Percentiles rank a stretch among this genome's conserved stretches.
These are phyloP conservation scores for Colletotrichum lupini DNA, from an alignment of 2,329 filamentous ascomycete genomes.

Conservation along the genomic window DNA sequence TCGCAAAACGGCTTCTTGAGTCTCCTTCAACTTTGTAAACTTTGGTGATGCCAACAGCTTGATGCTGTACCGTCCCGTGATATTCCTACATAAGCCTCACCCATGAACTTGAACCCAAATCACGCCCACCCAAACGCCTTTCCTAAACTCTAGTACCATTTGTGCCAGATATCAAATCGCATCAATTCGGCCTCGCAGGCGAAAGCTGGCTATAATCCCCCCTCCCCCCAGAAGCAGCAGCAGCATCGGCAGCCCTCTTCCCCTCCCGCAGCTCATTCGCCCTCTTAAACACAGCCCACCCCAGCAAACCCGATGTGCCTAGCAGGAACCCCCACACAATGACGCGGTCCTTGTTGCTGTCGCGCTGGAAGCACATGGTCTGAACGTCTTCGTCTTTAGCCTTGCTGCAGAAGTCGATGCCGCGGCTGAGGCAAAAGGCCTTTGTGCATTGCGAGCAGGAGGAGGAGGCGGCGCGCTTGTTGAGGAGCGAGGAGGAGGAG, in stretches of 20 bases:
- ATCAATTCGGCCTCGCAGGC: conserved; percentile 8
- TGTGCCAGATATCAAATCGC: neutral
- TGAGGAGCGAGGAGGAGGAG: conserved; percentile 33
- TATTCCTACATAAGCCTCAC: neutral
- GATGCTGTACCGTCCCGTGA: no score
- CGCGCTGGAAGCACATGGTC: conserved; percentile 74
- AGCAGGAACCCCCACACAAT: conserved; percentile 74
- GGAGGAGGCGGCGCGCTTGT: conserved; percentile 51
- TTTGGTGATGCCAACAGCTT: no score
- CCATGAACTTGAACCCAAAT: neutral
- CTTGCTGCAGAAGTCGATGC: conserved; percentile 71
- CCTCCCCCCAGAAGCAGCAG: conserved; percentile 25
- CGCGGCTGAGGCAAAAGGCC: conserved; percentile 70
- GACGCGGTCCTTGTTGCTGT: conserved; percentile 74
- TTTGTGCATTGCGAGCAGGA: conserved; percentile 73
- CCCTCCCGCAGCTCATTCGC: conserved; percentile 54
- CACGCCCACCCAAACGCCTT: neutral
- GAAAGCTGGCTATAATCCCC: conserved; percentile 28
- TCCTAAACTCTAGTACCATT: neutral
- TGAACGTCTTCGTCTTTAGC: conserved; percentile 71
- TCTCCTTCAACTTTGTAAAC: neutral
- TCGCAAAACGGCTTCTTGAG: conserved; percentile 1
- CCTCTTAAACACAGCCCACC: conserved; percentile 67
- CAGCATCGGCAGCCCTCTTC: conserved; percentile 32
- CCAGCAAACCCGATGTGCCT: conserved; percentile 67